Base-by-base conservation (phyloP, 805 yeast species). In the Vanderwaltozyma tropicalis region DNA sequence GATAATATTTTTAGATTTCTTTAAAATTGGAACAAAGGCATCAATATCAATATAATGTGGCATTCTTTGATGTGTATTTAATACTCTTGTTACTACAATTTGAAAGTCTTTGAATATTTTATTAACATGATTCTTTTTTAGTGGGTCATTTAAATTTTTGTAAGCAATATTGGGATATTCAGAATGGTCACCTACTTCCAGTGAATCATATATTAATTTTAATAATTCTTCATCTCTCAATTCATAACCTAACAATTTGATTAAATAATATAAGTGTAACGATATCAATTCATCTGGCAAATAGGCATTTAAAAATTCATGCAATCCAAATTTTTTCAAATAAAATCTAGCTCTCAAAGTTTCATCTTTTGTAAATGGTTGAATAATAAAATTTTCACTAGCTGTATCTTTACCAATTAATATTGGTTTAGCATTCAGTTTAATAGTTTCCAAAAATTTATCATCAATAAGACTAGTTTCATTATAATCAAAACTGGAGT, bases 191-290 rank as follows among this genome's bases (percentile, higher is more conserved):
- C 43, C 31, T 45, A 37, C 36, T 45, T 51, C 57, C 11, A 48
- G 52, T 27, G 47, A 50, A 43, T 52, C 39, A 17, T 53, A 45
- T 6, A 55, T 47, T 2, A 49, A 42, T 11, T 52, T 58, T 34
- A 66, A 68, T 55, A 45, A 55, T 42, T 54, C 59, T 19, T 49
- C 46, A 36, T 61, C 63, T 34, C 55, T 61, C 20, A 57, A 48
- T 38, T 59, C 62, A 49, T 72, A 85, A 1, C 95, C 96, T 18
- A 87, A 55, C 28, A 79, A 61, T 34, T 74, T 65, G 10, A 81
- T 72, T 34, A 82, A 61, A 32, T 63, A 64, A 22, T 76, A 53
- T 4, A 83, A 65, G 46, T 80, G 80, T 13, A 72, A 68, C 4
- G 75, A 67, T 17, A 72, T 66, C 18, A 85, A 78, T 4, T 71